Evolutionary conservation across 208 protist genomes (phyloP), one percentile per base, ranked within the genome.

Genomic region (Acanthamoeba culbertsoni): DNA sequence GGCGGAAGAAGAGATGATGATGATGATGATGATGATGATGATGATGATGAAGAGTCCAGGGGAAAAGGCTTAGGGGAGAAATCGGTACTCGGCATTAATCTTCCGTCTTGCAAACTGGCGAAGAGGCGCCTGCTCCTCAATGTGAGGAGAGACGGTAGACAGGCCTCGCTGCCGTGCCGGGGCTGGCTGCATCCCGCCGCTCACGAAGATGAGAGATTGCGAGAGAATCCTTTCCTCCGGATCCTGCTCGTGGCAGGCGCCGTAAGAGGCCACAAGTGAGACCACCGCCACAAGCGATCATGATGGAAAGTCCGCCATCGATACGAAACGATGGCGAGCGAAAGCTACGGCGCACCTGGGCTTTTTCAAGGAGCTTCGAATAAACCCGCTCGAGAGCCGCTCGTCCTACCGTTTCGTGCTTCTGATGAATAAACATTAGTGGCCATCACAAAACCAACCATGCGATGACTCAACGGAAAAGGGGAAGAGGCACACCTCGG

Each of bases 201-300:
- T 48, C 73, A 84, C 73, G 43, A 40, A 84, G n/a, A 84, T 84
- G 4, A 84, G 73, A 3, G 73, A 84, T 43, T 84, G 73, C 23
- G 73, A 20, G n/a, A 84, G 73, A 2, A 84, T 23, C 26, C 26
- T 84, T 28, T 55, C 45, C n/a, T 55, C 45, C 8, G 73, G 23
- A 16, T 45, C 40, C 42, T 79, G 68, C n/a, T 0, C 37, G 20
- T 23, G 26, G 6, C 55, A 20, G 7, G 23, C 23, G 14, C 57
- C 14, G 2, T 23, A 7, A 35, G 26, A 20, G 57, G 26, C 57
- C 23, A 16, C 53, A 26, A 14, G 51, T 57, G 18, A 26, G 8
- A n/a, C 20, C 0, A 14, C 2, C 10, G 51, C 51, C 51, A 59
- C 53, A 59, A 26, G 18, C 53, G 0, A 26, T 1, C 2, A 2